Base-by-base conservation (phyloP, 1,139 yeast genomes). In the Hemisphaericaspora lyxosophila region DNA sequence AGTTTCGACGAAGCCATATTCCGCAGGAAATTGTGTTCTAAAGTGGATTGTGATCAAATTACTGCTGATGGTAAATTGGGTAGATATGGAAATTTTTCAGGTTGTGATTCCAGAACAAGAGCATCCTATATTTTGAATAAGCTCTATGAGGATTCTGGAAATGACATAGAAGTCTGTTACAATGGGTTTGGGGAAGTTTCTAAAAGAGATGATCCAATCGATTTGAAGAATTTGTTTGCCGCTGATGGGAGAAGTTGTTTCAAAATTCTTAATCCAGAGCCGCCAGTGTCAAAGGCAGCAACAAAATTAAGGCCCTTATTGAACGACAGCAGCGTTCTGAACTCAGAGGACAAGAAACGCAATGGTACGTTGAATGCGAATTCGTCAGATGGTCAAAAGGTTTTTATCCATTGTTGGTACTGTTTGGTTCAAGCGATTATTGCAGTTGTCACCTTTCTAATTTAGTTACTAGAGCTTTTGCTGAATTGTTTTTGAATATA, bases 61-160 rank as follows among this genome's bases (percentile, higher is more conserved):
- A 52, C 42, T 13, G 67, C 70, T 4, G 68, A 78, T 55, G 82
- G 83, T 1, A 47, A 52, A 7, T 43, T 44, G 2, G 87, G 86
- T 0, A 41, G 40, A 2, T 82, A 80, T 52, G 89, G 89, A 1
- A 55, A 57, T n/a, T 78, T 64, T 53, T 71, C 86, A 1, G 78
- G 70, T 42, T 83, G 89, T 50, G 53, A 73, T 12, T 49, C 69
- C 4, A 57, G 59, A 11, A 83, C 80, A 48, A 73, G 73, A 47
- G 60, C 78, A 1, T 75, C 85, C 0, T 72, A 69, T 47, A 75
- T 75, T 16, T 58, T 80, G 46, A 78, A 80, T 53, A 64, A 72
- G 48, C 60, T 71, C 42, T 80, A 68, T 50, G 46, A 57, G 18
- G 53, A 49, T 7, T 51, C 62, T 33, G 63, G 61, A 5, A 50